phyloP scores from a whole-genome alignment of 192 early-diverging fungal species.

The Gonapodya sp. region DNA sequence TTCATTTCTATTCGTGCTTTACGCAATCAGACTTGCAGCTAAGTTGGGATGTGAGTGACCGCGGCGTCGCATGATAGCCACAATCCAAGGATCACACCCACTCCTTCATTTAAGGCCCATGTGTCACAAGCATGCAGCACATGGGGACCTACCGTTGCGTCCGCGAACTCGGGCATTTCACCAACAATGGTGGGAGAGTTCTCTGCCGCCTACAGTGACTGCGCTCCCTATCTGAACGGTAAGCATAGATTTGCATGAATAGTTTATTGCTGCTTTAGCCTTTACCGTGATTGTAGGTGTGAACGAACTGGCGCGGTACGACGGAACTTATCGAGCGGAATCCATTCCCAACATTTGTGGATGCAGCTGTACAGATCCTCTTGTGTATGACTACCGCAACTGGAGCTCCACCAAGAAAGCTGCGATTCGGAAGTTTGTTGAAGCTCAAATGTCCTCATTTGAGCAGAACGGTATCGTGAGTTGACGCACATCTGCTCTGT shows the following conservation, averaged over 20 bases:
- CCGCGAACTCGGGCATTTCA: neutral
- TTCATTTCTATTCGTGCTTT: neutral
- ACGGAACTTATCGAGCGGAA: neutral
- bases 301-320: neutral
- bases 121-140: neutral
- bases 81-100: neutral
- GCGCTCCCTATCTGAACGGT: neutral
- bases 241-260: too few relatives aligned
- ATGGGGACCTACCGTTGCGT: neutral
- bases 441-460: neutral
- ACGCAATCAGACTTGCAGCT: neutral
- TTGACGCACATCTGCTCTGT: neutral
- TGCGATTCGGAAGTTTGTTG: neutral
- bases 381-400: neutral
- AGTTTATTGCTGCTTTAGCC: too few relatives aligned
- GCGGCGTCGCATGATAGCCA: neutral
- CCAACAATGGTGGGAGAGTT: neutral
- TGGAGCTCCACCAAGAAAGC: neutral
- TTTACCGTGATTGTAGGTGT: too few relatives aligned
- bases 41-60: neutral
- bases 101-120: neutral
- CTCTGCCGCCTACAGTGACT: neutral
- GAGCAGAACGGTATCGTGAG: neutral
- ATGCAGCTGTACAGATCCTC: neutral
- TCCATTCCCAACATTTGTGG: neutral